A percentile compares a stretch with the other conserved stretches of the same genome.
These are phyloP conservation scores for Saxophila tyrrhenica DNA, from an alignment of 495 filamentous ascomycete genomes.

Conservation along the genomic window DNA sequence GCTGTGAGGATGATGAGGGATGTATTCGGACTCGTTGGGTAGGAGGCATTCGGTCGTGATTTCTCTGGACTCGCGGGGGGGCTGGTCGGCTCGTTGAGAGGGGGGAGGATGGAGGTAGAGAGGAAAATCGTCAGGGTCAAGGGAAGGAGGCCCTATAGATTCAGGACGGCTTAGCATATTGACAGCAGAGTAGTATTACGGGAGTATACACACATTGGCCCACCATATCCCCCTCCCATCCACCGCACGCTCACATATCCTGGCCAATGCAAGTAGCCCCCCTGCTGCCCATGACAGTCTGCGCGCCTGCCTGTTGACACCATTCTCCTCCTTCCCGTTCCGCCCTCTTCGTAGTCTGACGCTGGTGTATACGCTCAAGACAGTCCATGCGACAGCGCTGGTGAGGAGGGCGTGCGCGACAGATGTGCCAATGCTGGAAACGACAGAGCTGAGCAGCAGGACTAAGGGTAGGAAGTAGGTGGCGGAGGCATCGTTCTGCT, in stretches of 20 bases:
- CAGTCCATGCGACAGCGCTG: slow-evolving; percentile 23
- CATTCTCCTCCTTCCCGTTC: not conserved
- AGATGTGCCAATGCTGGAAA: slow-evolving; percentile 20
- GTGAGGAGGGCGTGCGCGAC: slow-evolving; percentile 27
- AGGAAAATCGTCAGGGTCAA: not conserved
- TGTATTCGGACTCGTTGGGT: not conserved
- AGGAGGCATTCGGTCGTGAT: not conserved
- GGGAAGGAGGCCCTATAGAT: slow-evolving; percentile 1
- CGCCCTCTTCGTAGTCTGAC: slow-evolving; percentile 12
- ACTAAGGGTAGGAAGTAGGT: slow-evolving; percentile 3
- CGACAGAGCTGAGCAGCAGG: slow-evolving; percentile 19
- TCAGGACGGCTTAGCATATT: not conserved
- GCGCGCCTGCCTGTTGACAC: not conserved
- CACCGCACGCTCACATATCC: slow-evolving; percentile 25
- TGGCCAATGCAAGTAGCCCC: slow-evolving; percentile 23
- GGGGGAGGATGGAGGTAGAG: not conserved
- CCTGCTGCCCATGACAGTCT: slow-evolving; percentile 24
- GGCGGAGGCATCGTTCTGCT: slow-evolving; percentile 1
- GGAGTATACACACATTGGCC: slow-evolving; percentile 21
- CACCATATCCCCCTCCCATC: slow-evolving; percentile 25
- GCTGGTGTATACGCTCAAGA: slow-evolving; percentile 22
- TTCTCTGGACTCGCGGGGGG: not conserved
- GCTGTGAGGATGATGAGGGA: slow-evolving; percentile 5
- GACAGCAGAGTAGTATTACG: not conserved
- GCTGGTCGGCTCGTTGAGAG: not conserved